A percentile compares a stretch with the other conserved stretches of the same genome.
These are phyloP conservation scores for Saposhnikovia divaricata DNA, from an alignment of 129 eudicot genomes.

Conservation along the genomic window DNA sequence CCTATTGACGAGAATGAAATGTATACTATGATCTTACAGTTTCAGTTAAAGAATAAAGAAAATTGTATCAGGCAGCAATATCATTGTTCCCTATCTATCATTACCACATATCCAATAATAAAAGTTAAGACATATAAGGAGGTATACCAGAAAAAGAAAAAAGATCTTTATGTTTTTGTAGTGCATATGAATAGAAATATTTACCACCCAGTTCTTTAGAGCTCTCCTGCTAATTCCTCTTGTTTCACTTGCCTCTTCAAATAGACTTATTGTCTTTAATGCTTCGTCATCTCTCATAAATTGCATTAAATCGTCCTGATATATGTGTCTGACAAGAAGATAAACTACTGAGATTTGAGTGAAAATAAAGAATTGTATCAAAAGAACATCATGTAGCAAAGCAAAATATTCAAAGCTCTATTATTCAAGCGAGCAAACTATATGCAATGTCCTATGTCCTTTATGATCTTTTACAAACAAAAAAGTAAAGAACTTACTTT, in stretches of 20 bases:
- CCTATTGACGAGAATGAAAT: not conserved
- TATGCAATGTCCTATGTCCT: too few species aligned
- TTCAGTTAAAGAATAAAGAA: not conserved
- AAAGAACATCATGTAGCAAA: not conserved
- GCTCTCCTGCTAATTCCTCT: conserved; percentile 33
- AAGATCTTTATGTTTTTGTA: not conserved
- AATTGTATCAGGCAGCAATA: not conserved
- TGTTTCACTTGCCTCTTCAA: conserved; percentile 31
- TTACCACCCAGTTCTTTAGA: conserved; percentile 46
- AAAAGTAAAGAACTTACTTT: conserved; percentile 35
- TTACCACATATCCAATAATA: not conserved
- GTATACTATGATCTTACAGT: not conserved
- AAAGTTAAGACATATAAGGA: not conserved
- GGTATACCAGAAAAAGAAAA: not conserved
- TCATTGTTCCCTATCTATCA: not conserved
- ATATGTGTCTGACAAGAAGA: conserved; percentile 25
- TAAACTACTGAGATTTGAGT: not conserved
- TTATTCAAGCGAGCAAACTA: not conserved
- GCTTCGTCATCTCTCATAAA: conserved; percentile 44
- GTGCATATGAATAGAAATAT: not conserved
- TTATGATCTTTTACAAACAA: not conserved
- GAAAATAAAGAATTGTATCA: not conserved
- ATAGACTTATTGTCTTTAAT: conserved; percentile 21
- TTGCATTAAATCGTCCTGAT: conserved; percentile 33
- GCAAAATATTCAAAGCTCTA: not conserved